Evolutionary conservation across 2,329 filamentous ascomycete species (phyloP).

Genomic region (Nannizzia gypsea): DNA sequence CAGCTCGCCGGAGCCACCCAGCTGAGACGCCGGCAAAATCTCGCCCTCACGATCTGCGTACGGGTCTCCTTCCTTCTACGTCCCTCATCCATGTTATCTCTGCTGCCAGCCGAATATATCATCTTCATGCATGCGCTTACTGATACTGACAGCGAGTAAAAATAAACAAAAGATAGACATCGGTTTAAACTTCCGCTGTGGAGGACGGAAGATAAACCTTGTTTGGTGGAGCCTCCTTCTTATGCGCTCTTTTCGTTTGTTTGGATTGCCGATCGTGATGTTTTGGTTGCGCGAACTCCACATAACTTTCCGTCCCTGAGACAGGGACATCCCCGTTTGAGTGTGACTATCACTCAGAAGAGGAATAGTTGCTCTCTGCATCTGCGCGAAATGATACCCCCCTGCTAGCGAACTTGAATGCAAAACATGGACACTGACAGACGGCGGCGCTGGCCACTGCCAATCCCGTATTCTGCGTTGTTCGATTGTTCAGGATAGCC

Average conservation of each 20-base stretch:
- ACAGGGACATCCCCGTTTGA: not conserved
- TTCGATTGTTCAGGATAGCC: not conserved
- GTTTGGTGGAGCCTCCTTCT: not conserved
- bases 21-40: not conserved
- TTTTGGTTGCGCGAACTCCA: not conserved
- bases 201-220: not conserved
- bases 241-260: not conserved
- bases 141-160: too few relatives aligned
- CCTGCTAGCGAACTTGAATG: not conserved
- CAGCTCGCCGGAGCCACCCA: not conserved
- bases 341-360: not conserved
- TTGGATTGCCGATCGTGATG: not conserved
- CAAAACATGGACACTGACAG: not conserved
- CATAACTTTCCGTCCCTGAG: not conserved
- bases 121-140: too few relatives aligned
- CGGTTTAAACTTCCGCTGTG: not conserved
- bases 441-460: not conserved
- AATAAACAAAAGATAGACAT: not conserved
- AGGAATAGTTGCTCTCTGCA: not conserved
- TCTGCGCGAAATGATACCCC: not conserved
- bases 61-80: not conserved
- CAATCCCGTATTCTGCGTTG: not conserved
- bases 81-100: not conserved
- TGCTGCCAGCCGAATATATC: too few relatives aligned
- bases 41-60: not conserved